Conservation (phyloP, 2,329 filamentous ascomycete species). For the Tolypocladium tropicale region DNA sequence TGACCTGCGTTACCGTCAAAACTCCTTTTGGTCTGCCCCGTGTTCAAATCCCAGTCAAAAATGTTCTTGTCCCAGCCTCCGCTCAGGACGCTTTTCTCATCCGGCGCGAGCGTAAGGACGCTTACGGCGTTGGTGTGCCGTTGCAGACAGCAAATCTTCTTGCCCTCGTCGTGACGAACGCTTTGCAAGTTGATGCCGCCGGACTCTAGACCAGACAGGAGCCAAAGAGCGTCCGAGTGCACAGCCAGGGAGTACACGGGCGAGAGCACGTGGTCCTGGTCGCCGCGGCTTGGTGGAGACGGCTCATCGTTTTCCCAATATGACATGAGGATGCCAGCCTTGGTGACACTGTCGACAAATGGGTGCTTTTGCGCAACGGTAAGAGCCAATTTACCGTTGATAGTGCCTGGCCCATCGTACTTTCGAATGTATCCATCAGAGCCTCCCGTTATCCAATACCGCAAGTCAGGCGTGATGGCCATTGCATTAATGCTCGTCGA, state of each 20-base stretch:
- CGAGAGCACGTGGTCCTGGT: slow-evolving; percentile 58
- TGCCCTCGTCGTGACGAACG: slow-evolving; percentile 88
- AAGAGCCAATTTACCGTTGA: slow-evolving; percentile 85
- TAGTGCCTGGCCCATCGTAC: slow-evolving; percentile 89
- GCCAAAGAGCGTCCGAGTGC: slow-evolving; percentile 82
- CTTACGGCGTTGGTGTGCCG: slow-evolving; percentile 89
- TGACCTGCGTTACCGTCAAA: slow-evolving; percentile 75
- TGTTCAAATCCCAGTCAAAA: slow-evolving; percentile 91
- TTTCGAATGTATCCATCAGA: slow-evolving; percentile 94
- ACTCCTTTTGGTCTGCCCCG: slow-evolving; percentile 61
- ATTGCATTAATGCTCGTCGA: slow-evolving; percentile 92
- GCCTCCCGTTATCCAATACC: slow-evolving; percentile 90
- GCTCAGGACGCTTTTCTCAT: slow-evolving; percentile 80
- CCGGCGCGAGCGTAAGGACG: slow-evolving; percentile 68
- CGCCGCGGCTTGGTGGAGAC: slow-evolving; percentile 27
- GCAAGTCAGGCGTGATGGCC: slow-evolving; percentile 83
- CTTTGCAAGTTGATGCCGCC: slow-evolving; percentile 90
- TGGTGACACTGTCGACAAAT: slow-evolving; percentile 94
- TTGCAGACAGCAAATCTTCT: slow-evolving; percentile 69
- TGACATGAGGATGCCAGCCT: slow-evolving; percentile 85
- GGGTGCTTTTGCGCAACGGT: slow-evolving; percentile 94
- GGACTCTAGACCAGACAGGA: slow-evolving; percentile 81
- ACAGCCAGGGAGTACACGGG: slow-evolving; percentile 92
- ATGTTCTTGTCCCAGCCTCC: slow-evolving; percentile 96
- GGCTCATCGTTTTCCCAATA: slow-evolving; percentile 98